Conservation (phyloP, 176 grass and related monocot genomes). For the Avena eriantha region DNA sequence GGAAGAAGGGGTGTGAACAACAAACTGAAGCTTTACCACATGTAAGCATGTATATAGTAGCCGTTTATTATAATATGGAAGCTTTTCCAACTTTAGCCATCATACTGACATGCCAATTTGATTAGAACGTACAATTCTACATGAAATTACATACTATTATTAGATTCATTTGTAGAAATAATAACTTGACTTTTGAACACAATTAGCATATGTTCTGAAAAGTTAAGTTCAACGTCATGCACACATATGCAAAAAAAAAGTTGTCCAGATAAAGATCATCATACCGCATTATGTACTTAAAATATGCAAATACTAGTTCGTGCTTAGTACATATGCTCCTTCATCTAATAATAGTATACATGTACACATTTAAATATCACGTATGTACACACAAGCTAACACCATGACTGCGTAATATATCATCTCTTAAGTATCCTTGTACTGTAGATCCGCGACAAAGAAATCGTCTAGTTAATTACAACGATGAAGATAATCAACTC, state of each 20-base stretch:
- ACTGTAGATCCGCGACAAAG: slow-evolving; percentile 25
- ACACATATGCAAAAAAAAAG: neutral
- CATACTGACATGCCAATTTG: no score
- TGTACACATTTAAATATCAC: neutral
- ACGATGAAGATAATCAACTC: slow-evolving; percentile 1
- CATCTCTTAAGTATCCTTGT: slow-evolving; percentile 24
- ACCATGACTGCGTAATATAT: neutral
- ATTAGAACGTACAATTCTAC: no score
- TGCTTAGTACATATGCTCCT: neutral
- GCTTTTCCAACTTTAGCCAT: no score
- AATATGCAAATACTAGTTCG: neutral
- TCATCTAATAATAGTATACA: neutral
- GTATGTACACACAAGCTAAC: slow-evolving; percentile 10
- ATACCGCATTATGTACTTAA: neutral
- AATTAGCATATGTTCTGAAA: neutral
- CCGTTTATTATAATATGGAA: no score
- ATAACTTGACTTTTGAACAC: neutral
- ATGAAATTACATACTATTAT: no score
- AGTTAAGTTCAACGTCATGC: neutral
- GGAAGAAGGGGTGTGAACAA: no score
- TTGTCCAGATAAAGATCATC: neutral
- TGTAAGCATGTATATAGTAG: no score
- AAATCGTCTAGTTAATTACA: neutral
- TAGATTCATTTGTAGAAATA: neutral
- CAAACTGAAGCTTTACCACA: no score